Evolutionary conservation across 345 rosid species (phyloP).

Genomic region (Murraya paniculata): DNA sequence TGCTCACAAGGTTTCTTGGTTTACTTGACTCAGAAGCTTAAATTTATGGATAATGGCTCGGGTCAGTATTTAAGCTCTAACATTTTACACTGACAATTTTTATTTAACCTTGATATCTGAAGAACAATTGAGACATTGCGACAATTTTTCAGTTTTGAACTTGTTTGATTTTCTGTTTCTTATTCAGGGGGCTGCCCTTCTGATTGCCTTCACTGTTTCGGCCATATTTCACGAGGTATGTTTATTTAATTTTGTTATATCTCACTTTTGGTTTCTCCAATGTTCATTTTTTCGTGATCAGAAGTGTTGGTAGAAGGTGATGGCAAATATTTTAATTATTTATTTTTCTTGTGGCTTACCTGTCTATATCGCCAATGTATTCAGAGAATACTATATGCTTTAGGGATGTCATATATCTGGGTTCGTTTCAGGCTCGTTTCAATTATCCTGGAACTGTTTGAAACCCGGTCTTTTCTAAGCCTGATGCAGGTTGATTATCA

Average conservation of each 20-base stretch:
- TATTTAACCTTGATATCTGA: neutral
- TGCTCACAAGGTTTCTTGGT: neutral
- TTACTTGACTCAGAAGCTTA: neutral
- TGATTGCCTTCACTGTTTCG: slow-evolving; percentile 79
- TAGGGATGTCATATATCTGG: neutral
- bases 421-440: neutral
- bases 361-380: neutral
- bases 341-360: neutral
- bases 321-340: neutral
- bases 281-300: neutral
- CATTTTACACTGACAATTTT: neutral
- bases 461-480: neutral
- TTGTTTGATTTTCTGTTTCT: slow-evolving; percentile 3
- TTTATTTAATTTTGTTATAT: neutral
- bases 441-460: neutral
- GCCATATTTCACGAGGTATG: slow-evolving; percentile 95
- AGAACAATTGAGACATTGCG: neutral
- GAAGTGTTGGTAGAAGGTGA: neutral
- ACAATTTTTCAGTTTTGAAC: neutral
- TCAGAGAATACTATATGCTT: neutral
- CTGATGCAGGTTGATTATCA: neutral
- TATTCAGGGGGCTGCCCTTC: slow-evolving; percentile 63
- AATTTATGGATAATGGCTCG: neutral
- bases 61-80: neutral
- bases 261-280: neutral